These are phyloP conservation scores for Talaromyces sp. DNA, from an alignment of 2,329 filamentous ascomycete genomes.

Conservation along the genomic window DNA sequence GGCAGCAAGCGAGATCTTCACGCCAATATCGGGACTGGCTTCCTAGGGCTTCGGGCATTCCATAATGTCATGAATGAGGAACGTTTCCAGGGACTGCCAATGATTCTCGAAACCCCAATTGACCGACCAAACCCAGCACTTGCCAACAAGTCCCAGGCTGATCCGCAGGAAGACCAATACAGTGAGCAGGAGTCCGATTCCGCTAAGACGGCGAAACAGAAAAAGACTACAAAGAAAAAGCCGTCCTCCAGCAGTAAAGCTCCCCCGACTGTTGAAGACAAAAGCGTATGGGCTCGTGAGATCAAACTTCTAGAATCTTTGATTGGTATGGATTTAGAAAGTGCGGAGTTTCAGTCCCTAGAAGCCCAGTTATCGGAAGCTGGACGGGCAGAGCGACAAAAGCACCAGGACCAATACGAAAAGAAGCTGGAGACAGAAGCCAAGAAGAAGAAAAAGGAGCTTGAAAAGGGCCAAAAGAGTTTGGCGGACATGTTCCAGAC, in stretches of 20 bases:
- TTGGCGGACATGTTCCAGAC: slow-evolving; percentile 28
- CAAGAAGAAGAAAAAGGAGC: slow-evolving; percentile 45
- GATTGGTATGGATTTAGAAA: slow-evolving; percentile 74
- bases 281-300: slow-evolving; percentile 80
- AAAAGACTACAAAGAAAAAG: slow-evolving; percentile 20
- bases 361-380: slow-evolving; percentile 61
- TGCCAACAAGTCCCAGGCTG: slow-evolving; percentile 6
- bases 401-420: slow-evolving; percentile 73
- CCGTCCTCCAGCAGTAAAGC: slow-evolving; percentile 17
- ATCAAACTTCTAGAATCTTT: slow-evolving; percentile 91
- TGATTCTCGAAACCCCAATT: slow-evolving; percentile 95
- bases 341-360: slow-evolving; percentile 64
- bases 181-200: slow-evolving; percentile 17
- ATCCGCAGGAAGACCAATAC: slow-evolving; percentile 15
- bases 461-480: slow-evolving; percentile 35
- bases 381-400: slow-evolving; percentile 67
- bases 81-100: slow-evolving; percentile 71
- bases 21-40: slow-evolving; percentile 94
- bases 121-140: slow-evolving; percentile 55
- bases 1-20: slow-evolving; percentile 80
- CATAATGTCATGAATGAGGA: slow-evolving; percentile 83
- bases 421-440: slow-evolving; percentile 61
- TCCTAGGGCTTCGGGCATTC: slow-evolving; percentile 83
- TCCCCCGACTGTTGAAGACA: slow-evolving; percentile 60
- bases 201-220: slow-evolving; percentile 1